A percentile compares a stretch with the other conserved stretches of the same genome.
Evolutionary conservation across 176 grass and related monocot species (phyloP).

Genomic region (Cenchrus americanus): DNA sequence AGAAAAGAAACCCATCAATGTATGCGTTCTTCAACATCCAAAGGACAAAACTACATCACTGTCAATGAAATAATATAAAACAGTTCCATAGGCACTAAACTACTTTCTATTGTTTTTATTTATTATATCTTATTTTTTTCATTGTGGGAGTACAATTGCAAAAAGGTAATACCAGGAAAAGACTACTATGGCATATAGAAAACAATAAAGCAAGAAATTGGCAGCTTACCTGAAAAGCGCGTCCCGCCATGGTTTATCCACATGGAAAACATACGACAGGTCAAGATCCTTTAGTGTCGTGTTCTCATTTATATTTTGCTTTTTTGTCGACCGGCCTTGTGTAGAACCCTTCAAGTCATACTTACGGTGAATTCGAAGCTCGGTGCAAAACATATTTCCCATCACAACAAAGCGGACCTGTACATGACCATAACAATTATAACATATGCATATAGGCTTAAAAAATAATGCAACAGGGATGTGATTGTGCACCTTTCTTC

Average conservation of each 20-base stretch:
- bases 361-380: constrained; percentile 87
- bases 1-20: constrained; percentile 1
- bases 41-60: not conserved
- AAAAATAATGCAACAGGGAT: constrained; percentile 30
- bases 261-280: constrained; percentile 85
- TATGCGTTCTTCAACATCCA: not conserved
- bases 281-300: constrained; percentile 95
- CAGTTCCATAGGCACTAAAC: not conserved
- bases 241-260: constrained; percentile 94
- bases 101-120: constrained; percentile 25
- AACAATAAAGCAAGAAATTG: constrained; percentile 30
- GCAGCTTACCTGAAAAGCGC: constrained; percentile 81
- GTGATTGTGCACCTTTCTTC: constrained; percentile 67
- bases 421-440: constrained; percentile 34
- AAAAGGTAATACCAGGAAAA: not conserved
- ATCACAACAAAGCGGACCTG: constrained; percentile 98
- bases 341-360: constrained; percentile 97
- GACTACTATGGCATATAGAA: constrained; percentile 15
- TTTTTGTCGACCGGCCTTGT: constrained; percentile 87
- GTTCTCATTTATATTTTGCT: constrained; percentile 80
- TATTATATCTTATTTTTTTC: not conserved
- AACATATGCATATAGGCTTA: constrained; percentile 18
- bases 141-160: not conserved
- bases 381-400: constrained; percentile 99
- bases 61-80: not conserved